Percentiles rank a stretch among this genome's conserved stretches.
Evolutionary conservation across 2,329 filamentous ascomycete species (phyloP).

Genomic region (Meredithiella fracta): DNA sequence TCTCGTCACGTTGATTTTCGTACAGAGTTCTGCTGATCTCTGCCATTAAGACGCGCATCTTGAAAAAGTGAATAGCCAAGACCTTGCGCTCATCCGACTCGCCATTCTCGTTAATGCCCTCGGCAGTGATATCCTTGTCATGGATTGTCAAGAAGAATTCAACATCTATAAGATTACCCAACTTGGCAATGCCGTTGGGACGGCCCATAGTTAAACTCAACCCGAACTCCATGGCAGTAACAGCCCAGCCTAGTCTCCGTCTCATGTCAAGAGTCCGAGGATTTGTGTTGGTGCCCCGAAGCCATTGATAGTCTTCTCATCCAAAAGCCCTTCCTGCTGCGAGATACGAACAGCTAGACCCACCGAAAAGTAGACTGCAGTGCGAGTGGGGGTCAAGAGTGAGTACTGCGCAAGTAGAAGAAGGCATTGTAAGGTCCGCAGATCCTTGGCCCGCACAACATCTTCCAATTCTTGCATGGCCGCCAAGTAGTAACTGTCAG

Average conservation of each 20-base stretch:
- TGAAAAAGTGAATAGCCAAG: constrained; percentile 82
- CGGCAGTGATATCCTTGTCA: constrained; percentile 64
- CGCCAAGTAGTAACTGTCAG: constrained; percentile 86
- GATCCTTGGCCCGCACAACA: constrained; percentile 71
- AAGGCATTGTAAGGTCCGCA: constrained; percentile 81
- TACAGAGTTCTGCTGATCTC: constrained; percentile 80
- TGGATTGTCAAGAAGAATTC: constrained; percentile 68
- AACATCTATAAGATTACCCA: constrained; percentile 69
- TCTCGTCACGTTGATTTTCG: constrained; percentile 62
- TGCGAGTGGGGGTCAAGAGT: constrained; percentile 75
- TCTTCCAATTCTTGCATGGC: constrained; percentile 73
- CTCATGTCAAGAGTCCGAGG: constrained; percentile 76
- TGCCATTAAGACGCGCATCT: constrained; percentile 72
- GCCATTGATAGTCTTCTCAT: constrained; percentile 70
- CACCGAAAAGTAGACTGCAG: constrained; percentile 83
- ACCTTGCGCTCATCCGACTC: constrained; percentile 64
- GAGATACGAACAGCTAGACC: constrained; percentile 76
- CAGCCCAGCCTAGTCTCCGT: constrained; percentile 72
- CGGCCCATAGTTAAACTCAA: constrained; percentile 77
- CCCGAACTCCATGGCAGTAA: constrained; percentile 75
- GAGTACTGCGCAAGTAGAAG: constrained; percentile 82
- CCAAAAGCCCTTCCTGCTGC: constrained; percentile 72
- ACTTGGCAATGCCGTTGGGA: constrained; percentile 69
- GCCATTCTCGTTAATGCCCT: constrained; percentile 57
- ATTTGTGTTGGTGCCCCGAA: constrained; percentile 43